Base-by-base conservation (phyloP, 257 asterid genomes). In the Paulownia fortunei region DNA sequence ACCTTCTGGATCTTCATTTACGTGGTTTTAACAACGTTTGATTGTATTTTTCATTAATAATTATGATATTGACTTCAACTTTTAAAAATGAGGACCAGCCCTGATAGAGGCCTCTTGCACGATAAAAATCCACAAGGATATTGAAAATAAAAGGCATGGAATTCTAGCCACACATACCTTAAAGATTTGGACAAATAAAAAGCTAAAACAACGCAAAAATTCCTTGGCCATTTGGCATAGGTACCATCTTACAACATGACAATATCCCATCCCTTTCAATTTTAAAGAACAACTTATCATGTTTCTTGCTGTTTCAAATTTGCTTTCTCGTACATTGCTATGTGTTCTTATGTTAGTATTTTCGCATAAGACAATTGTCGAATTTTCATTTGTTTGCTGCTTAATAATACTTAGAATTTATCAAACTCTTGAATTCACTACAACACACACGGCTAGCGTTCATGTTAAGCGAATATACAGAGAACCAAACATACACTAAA, bases 151-250 rank as follows among this genome's bases (percentile, higher is more conserved):
- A 23, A 80, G 56, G 21, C 30, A 13, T 24, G 21, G 6, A 8
- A 74, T 58, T 74, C 46, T 80, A 37, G 80, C 84, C 80, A 80
- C 80, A 80, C 59, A 61, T 41, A 59, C n/a, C 1, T 32, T 52
- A 15, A 23, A 37, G 58, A 11, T 3, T 34, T 47, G 37, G n/a
- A n/a, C n/a, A 34, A 42, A 47, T 7, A 18, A 16, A 30, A 71
- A 24, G 39, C 13, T 52, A 26, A 52, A 12, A n/a, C 4, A 51
- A 27, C 52, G 21, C 58, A 23, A 18, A 42, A 55, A 68, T 10
- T 13, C 64, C 23, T 69, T 18, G 46, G 56, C 34, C 66, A 69
- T 49, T 24, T 47, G 72, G 30, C 34, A 11, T 27, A n/a, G n/a
- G 4, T 61, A 4, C 70, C 3, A 54, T 13, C 58, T 37, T 52